Conservation (phyloP, 257 asterid species). For the Solanum etuberosum region DNA sequence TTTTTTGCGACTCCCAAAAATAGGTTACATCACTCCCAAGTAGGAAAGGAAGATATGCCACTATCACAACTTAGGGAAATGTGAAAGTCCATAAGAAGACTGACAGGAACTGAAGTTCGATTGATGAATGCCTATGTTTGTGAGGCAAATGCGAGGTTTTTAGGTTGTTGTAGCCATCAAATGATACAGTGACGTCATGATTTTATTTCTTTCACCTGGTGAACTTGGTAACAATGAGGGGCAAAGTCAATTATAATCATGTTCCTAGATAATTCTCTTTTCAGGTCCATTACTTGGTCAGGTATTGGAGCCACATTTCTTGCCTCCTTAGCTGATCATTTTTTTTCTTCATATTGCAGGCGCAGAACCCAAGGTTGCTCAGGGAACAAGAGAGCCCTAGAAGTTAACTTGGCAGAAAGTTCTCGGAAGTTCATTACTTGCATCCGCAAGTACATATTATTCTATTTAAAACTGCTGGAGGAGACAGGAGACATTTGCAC, state of each 20-base stretch:
- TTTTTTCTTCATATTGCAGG: conserved; percentile 22
- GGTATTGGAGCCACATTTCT: not conserved
- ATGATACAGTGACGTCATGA: not conserved
- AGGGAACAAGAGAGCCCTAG: conserved; percentile 71
- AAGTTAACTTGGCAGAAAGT: conserved; percentile 93
- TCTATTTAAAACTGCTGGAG: conserved; percentile 85
- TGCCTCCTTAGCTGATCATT: not conserved
- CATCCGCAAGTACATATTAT: conserved; percentile 80
- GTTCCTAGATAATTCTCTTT: not conserved
- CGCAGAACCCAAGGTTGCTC: conserved; percentile 75
- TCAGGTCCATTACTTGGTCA: not conserved
- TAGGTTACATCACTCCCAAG: not conserved
- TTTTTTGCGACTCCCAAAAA: not conserved
- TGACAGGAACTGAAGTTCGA: not conserved
- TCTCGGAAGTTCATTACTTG: conserved; percentile 94
- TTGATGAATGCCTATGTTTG: not conserved
- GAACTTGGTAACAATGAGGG: not conserved
- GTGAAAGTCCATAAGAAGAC: not conserved
- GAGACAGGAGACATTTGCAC: conserved; percentile 78
- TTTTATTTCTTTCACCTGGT: not conserved
- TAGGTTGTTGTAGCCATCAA: not conserved
- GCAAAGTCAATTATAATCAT: not conserved
- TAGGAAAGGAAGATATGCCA: not conserved
- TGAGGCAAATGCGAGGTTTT: not conserved
- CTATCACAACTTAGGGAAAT: not conserved